Evolutionary conservation across 2,329 filamentous ascomycete species (phyloP).

Genomic region (Zymoseptoria pseudotritici): DNA sequence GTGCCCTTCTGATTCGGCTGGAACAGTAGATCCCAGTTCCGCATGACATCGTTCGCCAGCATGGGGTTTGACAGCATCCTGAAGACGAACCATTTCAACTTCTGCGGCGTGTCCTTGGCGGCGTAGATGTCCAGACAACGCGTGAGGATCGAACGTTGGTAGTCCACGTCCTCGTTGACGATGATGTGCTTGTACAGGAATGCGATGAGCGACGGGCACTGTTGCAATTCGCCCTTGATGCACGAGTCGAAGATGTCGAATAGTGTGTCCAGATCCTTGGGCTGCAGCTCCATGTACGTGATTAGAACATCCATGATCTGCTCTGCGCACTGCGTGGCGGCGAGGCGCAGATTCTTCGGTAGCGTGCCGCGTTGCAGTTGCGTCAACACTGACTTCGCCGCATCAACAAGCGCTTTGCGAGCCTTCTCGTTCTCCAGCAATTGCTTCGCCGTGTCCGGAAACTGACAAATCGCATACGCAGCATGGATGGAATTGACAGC

Average conservation of each 20-base stretch:
- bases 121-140: constrained; percentile 85
- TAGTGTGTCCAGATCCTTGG: constrained; percentile 60
- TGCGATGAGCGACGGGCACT: constrained; percentile 64
- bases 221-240: constrained; percentile 73
- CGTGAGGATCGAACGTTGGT: constrained; percentile 73
- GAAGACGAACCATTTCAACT: constrained; percentile 86
- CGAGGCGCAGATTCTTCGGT: constrained; percentile 65
- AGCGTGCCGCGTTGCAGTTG: constrained; percentile 64
- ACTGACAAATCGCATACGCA: constrained; percentile 68
- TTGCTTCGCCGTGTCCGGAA: constrained; percentile 60
- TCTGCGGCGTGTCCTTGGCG: constrained; percentile 69
- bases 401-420: constrained; percentile 52
- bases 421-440: constrained; percentile 48
- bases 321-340: constrained; percentile 81
- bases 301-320: constrained; percentile 81
- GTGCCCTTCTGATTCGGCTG: constrained; percentile 51
- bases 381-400: constrained; percentile 71
- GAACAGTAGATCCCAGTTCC: constrained; percentile 57
- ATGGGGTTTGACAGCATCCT: constrained; percentile 93
- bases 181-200: constrained; percentile 85
- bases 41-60: constrained; percentile 90
- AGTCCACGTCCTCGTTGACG: constrained; percentile 73
- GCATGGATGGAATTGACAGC: constrained; percentile 84
- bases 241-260: constrained; percentile 79
- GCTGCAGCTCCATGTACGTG: constrained; percentile 66